Base-by-base conservation (phyloP, 148 eudicot genomes). In the Rhododendron vialii region DNA sequence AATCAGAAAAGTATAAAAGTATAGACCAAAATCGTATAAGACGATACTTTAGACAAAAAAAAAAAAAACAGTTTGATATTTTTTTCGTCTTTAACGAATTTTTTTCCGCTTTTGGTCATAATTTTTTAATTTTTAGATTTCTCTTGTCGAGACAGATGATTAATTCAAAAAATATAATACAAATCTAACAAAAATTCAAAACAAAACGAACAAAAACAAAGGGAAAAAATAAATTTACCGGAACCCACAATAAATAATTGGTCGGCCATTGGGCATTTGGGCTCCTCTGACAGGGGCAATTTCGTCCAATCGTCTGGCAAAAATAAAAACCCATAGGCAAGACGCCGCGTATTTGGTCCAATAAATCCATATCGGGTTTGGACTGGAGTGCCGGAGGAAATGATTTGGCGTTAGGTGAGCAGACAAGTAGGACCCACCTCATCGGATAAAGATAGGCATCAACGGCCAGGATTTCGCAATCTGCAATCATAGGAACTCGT, bases 281-380 rank as follows among this genome's bases (percentile, higher is more conserved):
- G 10, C 10, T 45, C 1, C 50, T 8, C 6, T 5, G 18, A 14
- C 12, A 5, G 35, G 79, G 69, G 71, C 48, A 82, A 82, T 73
- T 57, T 82, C 81, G 88, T 86, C 85, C 28, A 36, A 69, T 26
- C 47, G 17, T 0, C 24, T 14, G 10, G 17, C n/a, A 24, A 43
- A 79, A 28, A 10, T 0, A 88, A 85, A 86, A 88, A 4, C 2
- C 87, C 89, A 73, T 4, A 82, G 86, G 82, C 90, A 2, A 81
- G 83, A 26, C 91, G 92, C 92, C 90, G 92, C 92, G 89, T 90
- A 81, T 9, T 4, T n/a, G 55, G 48, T 24, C n/a, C 47, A 7
- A 26, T 8, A 4, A 75, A 43, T 33, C 81, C 26, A 24, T 10
- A 47, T 76, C 43, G n/a, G 8, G 22, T 9, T 55, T 22, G 14